A percentile compares a stretch with the other conserved stretches of the same genome.
Evolutionary conservation across 2,329 filamentous ascomycete genomes (phyloP).

Genomic region (Botrytis galanthina): DNA sequence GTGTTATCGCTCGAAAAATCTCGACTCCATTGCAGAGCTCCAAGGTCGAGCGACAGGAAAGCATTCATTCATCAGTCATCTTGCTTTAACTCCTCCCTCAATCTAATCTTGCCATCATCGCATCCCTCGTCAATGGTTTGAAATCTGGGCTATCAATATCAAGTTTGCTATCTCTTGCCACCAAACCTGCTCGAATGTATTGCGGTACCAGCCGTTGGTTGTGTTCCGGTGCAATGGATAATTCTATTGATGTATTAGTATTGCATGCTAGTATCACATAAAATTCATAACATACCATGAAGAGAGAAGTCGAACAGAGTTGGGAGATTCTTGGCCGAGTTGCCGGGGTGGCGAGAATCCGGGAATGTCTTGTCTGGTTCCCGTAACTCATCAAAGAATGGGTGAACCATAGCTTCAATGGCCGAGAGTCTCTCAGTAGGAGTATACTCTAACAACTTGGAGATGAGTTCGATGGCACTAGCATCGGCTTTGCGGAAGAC

Average conservation of each 20-base stretch:
- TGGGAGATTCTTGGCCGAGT: slow-evolving; percentile 79
- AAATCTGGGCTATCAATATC: slow-evolving; percentile 87
- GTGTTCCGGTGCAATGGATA: slow-evolving; percentile 88
- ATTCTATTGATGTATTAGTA: slow-evolving; percentile 56
- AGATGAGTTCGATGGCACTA: slow-evolving; percentile 93
- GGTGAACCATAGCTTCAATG: slow-evolving; percentile 95
- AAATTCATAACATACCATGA: slow-evolving; percentile 65
- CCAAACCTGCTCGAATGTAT: slow-evolving; percentile 74
- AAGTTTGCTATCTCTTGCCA: slow-evolving; percentile 57
- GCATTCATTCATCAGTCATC: slow-evolving; percentile 39
- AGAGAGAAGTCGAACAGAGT: slow-evolving; percentile 88
- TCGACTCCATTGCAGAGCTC: slow-evolving; percentile 32
- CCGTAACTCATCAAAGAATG: slow-evolving; percentile 96
- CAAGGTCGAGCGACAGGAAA: slow-evolving; percentile 37
- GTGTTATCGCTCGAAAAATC: slow-evolving; percentile 35
- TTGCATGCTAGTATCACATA: slow-evolving; percentile 1
- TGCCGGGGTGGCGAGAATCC: slow-evolving; percentile 81
- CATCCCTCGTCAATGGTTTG: slow-evolving; percentile 83
- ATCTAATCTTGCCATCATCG: slow-evolving; percentile 97
- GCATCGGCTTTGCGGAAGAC: slow-evolving; percentile 95
- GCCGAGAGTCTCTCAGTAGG: slow-evolving; percentile 92
- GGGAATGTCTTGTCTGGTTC: slow-evolving; percentile 89
- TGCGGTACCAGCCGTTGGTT: slow-evolving; percentile 85
- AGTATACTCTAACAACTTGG: slow-evolving; percentile 90
- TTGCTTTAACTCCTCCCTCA: slow-evolving; percentile 50